Percentiles rank a stretch among this genome's conserved stretches.
Evolutionary conservation across 2,329 filamentous ascomycete genomes (phyloP).

Genomic region (Chrysosporium keratinophilum): DNA sequence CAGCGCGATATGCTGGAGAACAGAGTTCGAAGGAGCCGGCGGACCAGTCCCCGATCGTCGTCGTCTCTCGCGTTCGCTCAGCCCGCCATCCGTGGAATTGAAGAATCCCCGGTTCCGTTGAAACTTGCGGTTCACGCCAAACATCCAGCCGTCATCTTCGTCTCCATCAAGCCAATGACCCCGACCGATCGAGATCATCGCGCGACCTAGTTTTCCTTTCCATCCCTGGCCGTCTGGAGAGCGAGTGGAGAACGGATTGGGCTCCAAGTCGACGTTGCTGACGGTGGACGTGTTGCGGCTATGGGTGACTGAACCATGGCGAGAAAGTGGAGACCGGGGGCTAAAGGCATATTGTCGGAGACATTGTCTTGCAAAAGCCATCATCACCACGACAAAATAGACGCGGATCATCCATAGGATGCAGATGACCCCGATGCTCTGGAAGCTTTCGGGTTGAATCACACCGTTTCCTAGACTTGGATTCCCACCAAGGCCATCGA

Average conservation of each 20-base stretch:
- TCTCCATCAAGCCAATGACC: constrained; percentile 70
- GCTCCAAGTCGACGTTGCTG: constrained; percentile 38
- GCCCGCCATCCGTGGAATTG: constrained; percentile 33
- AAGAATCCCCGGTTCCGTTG: constrained; percentile 36
- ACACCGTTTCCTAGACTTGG: constrained; percentile 52
- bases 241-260: constrained; percentile 59
- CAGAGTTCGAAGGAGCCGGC: constrained; percentile 31
- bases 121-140: constrained; percentile 52
- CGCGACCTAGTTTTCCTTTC: constrained; percentile 65
- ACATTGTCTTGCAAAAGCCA: constrained; percentile 69
- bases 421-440: constrained; percentile 67
- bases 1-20: constrained; percentile 24
- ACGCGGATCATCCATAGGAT: constrained; percentile 63
- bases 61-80: constrained; percentile 48
- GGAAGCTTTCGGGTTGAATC: constrained; percentile 56
- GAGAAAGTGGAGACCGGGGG: constrained; percentile 27
- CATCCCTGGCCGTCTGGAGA: constrained; percentile 69
- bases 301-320: constrained; percentile 19
- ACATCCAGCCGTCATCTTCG: constrained; percentile 56
- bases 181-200: constrained; percentile 63
- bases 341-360: constrained; percentile 59
- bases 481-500: constrained; percentile 23
- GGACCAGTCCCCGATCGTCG: constrained; percentile 53
- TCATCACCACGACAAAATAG: constrained; percentile 75
- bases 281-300: constrained; percentile 39